These are phyloP conservation scores for Aspergillus sp. DNA, from an alignment of 2,329 filamentous ascomycete species.

Conservation along the genomic window DNA sequence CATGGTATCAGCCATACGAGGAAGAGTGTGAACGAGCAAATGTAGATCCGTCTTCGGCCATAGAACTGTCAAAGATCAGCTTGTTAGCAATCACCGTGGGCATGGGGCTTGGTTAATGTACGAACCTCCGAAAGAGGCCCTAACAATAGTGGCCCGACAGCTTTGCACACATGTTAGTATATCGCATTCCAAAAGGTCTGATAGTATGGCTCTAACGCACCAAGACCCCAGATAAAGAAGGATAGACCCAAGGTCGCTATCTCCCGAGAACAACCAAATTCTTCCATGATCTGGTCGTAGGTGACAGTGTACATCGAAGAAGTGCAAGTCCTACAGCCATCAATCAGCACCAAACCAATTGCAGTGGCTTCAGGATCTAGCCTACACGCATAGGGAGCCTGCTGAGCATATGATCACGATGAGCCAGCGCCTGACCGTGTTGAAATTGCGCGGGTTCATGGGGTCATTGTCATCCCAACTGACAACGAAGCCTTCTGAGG, in stretches of 20 bases:
- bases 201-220: conserved; percentile 27
- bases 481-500: conserved; percentile 61
- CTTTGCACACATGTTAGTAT: conserved; percentile 25
- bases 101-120: background rate
- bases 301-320: conserved; percentile 88
- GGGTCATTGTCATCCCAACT: conserved; percentile 75
- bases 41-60: conserved; percentile 78
- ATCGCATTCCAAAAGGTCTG: background rate
- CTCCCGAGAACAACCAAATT: conserved; percentile 70
- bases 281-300: conserved; percentile 72
- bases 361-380: background rate
- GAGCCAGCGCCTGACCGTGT: conserved; percentile 69
- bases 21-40: conserved; percentile 72
- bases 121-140: conserved; percentile 62
- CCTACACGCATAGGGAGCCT: conserved; percentile 78
- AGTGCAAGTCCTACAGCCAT: conserved; percentile 66
- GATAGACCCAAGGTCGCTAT: conserved; percentile 80
- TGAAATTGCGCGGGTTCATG: conserved; percentile 70
- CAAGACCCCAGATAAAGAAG: conserved; percentile 78
- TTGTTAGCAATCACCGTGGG: background rate
- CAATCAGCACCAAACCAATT: conserved; percentile 5
- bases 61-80: conserved; percentile 61
- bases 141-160: conserved; percentile 63
- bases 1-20: conserved; percentile 79
- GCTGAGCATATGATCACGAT: conserved; percentile 73